phyloP scores from a whole-genome alignment of 2,329 filamentous ascomycete species.

The Diplodia intermedia region DNA sequence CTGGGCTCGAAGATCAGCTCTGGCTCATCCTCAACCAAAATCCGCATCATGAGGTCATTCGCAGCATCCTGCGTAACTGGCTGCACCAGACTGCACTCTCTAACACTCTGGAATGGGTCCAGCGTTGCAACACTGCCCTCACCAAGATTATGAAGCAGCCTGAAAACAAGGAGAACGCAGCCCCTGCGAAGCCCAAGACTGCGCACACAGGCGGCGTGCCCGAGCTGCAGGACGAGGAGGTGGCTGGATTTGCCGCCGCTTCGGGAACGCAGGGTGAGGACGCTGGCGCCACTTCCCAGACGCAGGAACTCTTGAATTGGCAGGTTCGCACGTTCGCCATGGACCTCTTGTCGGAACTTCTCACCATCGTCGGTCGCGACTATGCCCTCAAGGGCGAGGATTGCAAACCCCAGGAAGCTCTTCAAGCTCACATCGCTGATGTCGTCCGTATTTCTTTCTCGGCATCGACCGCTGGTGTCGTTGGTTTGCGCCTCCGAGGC shows the following conservation, averaged over 20 bases:
- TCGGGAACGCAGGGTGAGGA: conserved; percentile 61
- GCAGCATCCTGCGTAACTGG: conserved; percentile 91
- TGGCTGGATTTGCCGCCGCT: conserved; percentile 89
- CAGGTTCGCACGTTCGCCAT: conserved; percentile 95
- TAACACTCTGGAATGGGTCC: conserved; percentile 85
- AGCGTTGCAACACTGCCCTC: conserved; percentile 84
- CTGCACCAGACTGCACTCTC: conserved; percentile 84
- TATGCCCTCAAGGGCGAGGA: conserved; percentile 74
- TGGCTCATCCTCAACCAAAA: conserved; percentile 86
- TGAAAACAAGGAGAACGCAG: conserved; percentile 55
- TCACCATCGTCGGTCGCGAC: conserved; percentile 79
- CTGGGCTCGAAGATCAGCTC: conserved; percentile 85
- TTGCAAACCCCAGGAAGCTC: conserved; percentile 75
- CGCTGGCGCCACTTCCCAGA: conserved; percentile 47
- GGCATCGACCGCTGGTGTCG: conserved; percentile 90
- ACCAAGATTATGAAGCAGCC: conserved; percentile 74
- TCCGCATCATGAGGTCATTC: conserved; percentile 79
- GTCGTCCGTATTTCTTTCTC: conserved; percentile 97
- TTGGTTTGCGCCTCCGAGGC: conserved; percentile 88
- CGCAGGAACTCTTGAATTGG: conserved; percentile 91
- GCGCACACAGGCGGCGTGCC: conserved; percentile 56
- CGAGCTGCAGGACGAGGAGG: conserved; percentile 95
- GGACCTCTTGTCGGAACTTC: conserved; percentile 83
- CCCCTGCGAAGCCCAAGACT: conserved; percentile 52
- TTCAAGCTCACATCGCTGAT: conserved; percentile 86